phyloP scores from a whole-genome alignment of 2,329 filamentous ascomycete species.

The Fusarium palustre region DNA sequence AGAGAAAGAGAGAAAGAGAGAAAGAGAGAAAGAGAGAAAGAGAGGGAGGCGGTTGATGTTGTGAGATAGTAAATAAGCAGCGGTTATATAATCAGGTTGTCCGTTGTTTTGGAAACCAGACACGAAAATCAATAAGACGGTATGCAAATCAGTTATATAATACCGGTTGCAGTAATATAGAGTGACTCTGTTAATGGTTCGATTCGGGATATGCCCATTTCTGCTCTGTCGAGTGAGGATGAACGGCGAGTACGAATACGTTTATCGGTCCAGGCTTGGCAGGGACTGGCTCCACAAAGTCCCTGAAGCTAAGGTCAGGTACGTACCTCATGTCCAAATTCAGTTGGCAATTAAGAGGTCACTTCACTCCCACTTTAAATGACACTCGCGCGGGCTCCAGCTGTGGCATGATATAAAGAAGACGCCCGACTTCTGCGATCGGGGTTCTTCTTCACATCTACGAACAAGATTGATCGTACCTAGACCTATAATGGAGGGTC shows the following conservation, averaged over 20 bases:
- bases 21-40: conserved; percentile 21
- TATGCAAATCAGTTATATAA: conserved; percentile 21
- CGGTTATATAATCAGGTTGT: conserved; percentile 47
- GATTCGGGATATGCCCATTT: not conserved
- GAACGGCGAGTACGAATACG: conserved; percentile 44
- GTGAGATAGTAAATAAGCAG: conserved; percentile 41
- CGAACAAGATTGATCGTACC: not conserved
- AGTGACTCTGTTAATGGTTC: not conserved
- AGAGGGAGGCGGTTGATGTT: conserved; percentile 7
- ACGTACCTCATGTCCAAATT: conserved; percentile 14
- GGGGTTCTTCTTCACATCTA: not conserved
- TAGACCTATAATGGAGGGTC: conserved; percentile 32
- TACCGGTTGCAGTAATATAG: not conserved
- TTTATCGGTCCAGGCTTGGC: conserved; percentile 36
- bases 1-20: conserved; percentile 24
- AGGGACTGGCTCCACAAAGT: conserved; percentile 31
- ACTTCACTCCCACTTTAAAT: conserved; percentile 28
- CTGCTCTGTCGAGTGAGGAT: not conserved
- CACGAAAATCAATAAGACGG: conserved; percentile 43
- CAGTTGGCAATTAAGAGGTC: not conserved
- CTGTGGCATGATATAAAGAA: conserved; percentile 37
- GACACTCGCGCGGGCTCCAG: conserved; percentile 8
- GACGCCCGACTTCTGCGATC: conserved; percentile 1
- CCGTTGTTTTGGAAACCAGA: conserved; percentile 46
- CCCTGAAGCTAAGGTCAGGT: conserved; percentile 9